Conservation (phyloP, 768 basidiomycete genomes). For the Xerocomellus intermedius region DNA sequence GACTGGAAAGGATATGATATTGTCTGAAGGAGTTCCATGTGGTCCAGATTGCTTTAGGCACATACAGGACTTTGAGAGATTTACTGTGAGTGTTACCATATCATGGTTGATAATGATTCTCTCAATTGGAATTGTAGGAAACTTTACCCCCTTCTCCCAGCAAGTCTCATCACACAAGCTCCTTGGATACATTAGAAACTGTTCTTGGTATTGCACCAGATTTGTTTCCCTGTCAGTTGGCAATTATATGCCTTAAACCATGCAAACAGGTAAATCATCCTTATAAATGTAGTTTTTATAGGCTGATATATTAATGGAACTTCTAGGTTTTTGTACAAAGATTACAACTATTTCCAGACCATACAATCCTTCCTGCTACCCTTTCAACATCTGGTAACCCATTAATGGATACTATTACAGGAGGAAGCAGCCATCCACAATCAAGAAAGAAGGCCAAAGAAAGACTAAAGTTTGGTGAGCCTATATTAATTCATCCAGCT, state of each 20-base stretch:
- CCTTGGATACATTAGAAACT: slow-evolving; percentile 29
- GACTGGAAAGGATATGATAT: slow-evolving; percentile 23
- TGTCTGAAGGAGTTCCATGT: slow-evolving; percentile 31
- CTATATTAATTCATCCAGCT: not conserved
- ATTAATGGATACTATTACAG: not conserved
- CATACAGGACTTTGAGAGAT: slow-evolving; percentile 25
- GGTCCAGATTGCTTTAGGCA: slow-evolving; percentile 32
- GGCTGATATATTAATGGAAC: not conserved
- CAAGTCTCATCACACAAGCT: slow-evolving; percentile 2
- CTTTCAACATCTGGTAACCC: not conserved
- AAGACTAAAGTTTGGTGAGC: slow-evolving; percentile 18
- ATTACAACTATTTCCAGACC: slow-evolving; percentile 17
- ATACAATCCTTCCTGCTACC: slow-evolving; percentile 16
- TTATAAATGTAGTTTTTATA: too few relatives aligned
- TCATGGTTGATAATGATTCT: accelerated
- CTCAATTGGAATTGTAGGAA: slow-evolving; percentile 13
- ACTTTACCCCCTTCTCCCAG: slow-evolving; percentile 19
- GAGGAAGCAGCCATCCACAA: not conserved
- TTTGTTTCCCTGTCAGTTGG: slow-evolving; percentile 48
- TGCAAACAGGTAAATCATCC: slow-evolving; percentile 42
- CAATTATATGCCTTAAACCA: slow-evolving; percentile 44
- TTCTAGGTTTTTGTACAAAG: slow-evolving; percentile 21
- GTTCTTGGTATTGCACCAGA: slow-evolving; percentile 46
- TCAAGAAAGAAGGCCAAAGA: slow-evolving; percentile 4
- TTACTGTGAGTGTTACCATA: slow-evolving; percentile 10